Base-by-base conservation (phyloP, 345 rosid species). In the Mangifera indica region DNA sequence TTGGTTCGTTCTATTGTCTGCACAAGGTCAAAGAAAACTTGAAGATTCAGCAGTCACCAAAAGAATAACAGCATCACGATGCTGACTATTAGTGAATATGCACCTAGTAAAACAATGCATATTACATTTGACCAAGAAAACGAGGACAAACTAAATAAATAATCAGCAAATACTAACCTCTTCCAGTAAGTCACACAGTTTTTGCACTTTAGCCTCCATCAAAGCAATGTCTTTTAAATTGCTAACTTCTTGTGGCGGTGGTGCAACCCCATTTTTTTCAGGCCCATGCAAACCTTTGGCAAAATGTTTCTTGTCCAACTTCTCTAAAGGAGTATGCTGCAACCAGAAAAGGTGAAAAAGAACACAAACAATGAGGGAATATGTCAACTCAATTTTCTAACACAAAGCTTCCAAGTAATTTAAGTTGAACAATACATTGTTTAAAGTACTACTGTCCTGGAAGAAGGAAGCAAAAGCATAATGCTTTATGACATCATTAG, bases 221-320 rank as follows among this genome's bases (percentile, higher is more conserved):
- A 91, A 75, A 1, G 89, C 98, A 84, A 91, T 76, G 61, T 88
- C 88, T 83, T 91, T 88, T 32, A 76, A 77, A 76, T 61, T 81
- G 55, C 77, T 87, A 14, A 67, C 62, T 72, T 89, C 94, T 20
- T 74, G 85, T 20, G 74, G 52, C 46, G 83, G 74, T 60, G 83
- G 75, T 60, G 87, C 81, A 52, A 57, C 78, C 62, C 87, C 92
- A 72, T 88, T 88, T 75, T 78, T 88, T 75, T 82, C 84, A 54
- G 81, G 74, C 7, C 78, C 84, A 70, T 70, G 88, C n/a, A 72
- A 75, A 62, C 87, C 85, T 81, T 87, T 96, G 2, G 88, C 91
- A 85, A 96, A 93, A 80, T 96, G 96, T 79, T 91, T 96, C 84
- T 82, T 91, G 81, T 91, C 97, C 83, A 93, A 83, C 77, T 83